Percentiles rank a stretch among this genome's conserved stretches.
Evolutionary conservation across 805 yeast species (phyloP).

Genomic region (Barnettozyma vustinii): DNA sequence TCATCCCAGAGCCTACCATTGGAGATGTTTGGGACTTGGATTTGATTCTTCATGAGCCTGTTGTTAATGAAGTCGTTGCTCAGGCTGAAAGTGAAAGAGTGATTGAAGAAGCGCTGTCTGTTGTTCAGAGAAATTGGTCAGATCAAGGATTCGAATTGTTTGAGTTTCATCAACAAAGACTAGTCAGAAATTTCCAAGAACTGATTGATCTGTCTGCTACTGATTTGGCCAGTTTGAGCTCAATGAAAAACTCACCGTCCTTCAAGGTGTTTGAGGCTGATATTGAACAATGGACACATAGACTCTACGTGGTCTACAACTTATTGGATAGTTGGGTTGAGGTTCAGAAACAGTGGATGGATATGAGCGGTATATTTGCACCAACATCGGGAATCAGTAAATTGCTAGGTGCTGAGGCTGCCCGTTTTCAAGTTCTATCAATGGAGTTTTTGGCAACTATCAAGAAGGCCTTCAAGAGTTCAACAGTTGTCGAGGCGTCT

Average conservation of each 20-base stretch:
- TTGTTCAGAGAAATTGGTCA: slow-evolving; percentile 55
- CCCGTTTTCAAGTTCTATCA: slow-evolving; percentile 59
- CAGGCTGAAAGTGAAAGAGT: slow-evolving; percentile 71
- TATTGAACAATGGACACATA: slow-evolving; percentile 48
- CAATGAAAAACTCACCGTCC: slow-evolving; percentile 69
- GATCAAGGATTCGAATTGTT: slow-evolving; percentile 45
- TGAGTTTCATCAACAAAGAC: slow-evolving; percentile 44
- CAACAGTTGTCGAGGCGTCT: slow-evolving; percentile 50
- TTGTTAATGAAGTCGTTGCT: slow-evolving; percentile 43
- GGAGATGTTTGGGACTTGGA: slow-evolving; percentile 56
- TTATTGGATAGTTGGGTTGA: slow-evolving; percentile 73
- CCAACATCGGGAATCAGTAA: slow-evolving; percentile 49
- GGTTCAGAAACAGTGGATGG: slow-evolving; percentile 84
- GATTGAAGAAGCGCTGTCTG: slow-evolving; percentile 50
- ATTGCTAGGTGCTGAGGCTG: slow-evolving; percentile 64
- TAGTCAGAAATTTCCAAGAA: slow-evolving; percentile 64
- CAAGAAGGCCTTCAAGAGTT: slow-evolving; percentile 42
- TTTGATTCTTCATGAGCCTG: slow-evolving; percentile 37
- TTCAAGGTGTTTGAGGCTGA: slow-evolving; percentile 56
- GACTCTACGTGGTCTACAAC: slow-evolving; percentile 43
- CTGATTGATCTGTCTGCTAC: slow-evolving; percentile 54
- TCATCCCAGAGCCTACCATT: slow-evolving; percentile 11
- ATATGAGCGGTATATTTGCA: slow-evolving; percentile 73
- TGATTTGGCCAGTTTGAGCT: slow-evolving; percentile 54
- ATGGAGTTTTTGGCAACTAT: slow-evolving; percentile 53